phyloP scores from a whole-genome alignment of 331 rosid genomes.

The Prunus yedoensis region DNA sequence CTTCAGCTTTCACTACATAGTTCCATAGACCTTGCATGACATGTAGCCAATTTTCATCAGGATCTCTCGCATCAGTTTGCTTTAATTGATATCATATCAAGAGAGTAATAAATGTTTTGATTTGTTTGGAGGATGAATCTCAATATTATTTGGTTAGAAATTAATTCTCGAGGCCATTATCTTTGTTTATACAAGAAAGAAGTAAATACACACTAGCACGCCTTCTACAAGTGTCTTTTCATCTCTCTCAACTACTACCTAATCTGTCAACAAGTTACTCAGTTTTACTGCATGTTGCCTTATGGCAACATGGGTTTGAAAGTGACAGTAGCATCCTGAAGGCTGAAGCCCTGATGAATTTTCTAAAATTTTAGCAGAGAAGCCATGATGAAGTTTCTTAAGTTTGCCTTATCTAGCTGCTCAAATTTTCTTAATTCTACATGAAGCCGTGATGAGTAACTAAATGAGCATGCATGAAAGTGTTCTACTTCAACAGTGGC shows the following conservation, averaged over 20 bases:
- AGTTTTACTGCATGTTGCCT: background rate
- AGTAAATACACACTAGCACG: background rate
- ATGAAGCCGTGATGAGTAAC: background rate
- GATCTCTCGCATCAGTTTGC: background rate
- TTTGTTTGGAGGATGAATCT: background rate
- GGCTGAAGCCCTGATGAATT: no score
- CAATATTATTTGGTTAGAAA: background rate
- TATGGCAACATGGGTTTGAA: background rate
- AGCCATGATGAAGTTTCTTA: no score
- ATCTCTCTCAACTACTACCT: background rate
- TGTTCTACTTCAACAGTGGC: background rate
- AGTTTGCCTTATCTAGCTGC: no score
- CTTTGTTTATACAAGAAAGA: background rate
- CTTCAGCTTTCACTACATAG: background rate
- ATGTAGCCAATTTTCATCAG: constrained; percentile 6
- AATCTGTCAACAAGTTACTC: background rate
- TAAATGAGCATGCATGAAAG: background rate
- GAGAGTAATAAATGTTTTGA: background rate
- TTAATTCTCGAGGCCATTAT: background rate
- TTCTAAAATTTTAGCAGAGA: no score
- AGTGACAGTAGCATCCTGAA: background rate
- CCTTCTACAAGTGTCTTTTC: background rate
- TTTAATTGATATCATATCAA: background rate
- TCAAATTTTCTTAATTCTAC: background rate
- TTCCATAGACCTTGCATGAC: background rate